Conservation (phyloP, 495 filamentous ascomycete genomes). For the Penicillium dipodomyicola region DNA sequence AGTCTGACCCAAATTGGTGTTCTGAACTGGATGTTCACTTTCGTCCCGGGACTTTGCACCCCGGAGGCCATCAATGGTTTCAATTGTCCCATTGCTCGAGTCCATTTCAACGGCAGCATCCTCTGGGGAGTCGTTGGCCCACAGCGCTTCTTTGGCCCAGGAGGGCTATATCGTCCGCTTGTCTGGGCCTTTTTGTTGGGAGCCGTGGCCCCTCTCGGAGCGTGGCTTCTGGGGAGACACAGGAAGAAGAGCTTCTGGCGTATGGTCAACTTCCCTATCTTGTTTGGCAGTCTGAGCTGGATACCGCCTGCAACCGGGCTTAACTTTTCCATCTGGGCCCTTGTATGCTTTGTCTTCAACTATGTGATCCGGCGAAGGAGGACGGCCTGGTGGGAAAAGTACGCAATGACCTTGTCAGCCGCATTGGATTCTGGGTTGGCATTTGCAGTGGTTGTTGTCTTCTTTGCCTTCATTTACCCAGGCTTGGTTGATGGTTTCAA, state of each 20-base stretch:
- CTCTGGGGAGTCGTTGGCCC: conserved; percentile 88
- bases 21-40: conserved; percentile 83
- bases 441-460: conserved; percentile 74
- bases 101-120: conserved; percentile 87
- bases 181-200: conserved; percentile 76
- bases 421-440: conserved; percentile 80
- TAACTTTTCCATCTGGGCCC: conserved; percentile 35
- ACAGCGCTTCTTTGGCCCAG: conserved; percentile 64
- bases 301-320: conserved; percentile 67
- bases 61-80: conserved; percentile 77
- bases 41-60: conserved; percentile 76
- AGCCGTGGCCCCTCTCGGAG: conserved; percentile 61
- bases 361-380: conserved; percentile 65
- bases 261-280: conserved; percentile 45
- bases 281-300: conserved; percentile 55
- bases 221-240: conserved; percentile 59
- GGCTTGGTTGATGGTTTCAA: conserved; percentile 28
- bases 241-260: conserved; percentile 47
- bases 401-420: conserved; percentile 82
- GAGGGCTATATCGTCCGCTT: conserved; percentile 58
- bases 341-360: conserved; percentile 83
- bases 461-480: conserved; percentile 57
- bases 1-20: conserved; percentile 79
- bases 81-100: conserved; percentile 80
- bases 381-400: conserved; percentile 78